phyloP scores from a whole-genome alignment of 129 eudicot species.

The Escallonia herrerae region DNA sequence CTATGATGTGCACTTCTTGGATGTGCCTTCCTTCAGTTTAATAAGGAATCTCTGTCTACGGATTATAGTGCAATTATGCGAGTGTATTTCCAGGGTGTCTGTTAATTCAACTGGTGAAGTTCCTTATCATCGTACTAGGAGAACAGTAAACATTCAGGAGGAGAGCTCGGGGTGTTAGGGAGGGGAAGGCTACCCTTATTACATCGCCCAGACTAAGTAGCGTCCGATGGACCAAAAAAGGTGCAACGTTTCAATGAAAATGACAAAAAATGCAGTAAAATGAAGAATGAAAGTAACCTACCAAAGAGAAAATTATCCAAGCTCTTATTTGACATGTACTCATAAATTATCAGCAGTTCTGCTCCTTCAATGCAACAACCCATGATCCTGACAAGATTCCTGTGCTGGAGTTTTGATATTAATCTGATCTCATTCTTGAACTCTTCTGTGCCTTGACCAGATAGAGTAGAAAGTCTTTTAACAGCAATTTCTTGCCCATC shows the following conservation, averaged over 20 bases:
- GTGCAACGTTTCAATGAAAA: not conserved
- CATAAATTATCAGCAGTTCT: constrained; percentile 34
- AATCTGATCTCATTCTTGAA: constrained; percentile 31
- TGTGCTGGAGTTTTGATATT: constrained; percentile 35
- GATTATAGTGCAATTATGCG: too few species aligned
- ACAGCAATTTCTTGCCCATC: constrained; percentile 32
- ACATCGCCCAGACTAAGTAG: not conserved
- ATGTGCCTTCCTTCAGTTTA: not conserved
- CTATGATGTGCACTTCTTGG: not conserved
- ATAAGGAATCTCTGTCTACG: too few species aligned
- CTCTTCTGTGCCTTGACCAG: constrained; percentile 30
- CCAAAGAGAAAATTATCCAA: constrained; percentile 37
- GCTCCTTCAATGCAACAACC: constrained; percentile 33
- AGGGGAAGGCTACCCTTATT: not conserved
- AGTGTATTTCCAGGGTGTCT: not conserved
- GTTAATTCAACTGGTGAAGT: not conserved
- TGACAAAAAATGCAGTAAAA: not conserved
- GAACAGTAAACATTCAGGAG: not conserved
- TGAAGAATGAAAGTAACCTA: constrained; percentile 10
- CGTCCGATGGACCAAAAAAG: not conserved
- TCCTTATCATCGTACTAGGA: not conserved
- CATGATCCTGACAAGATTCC: constrained; percentile 35
- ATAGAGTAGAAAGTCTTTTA: constrained; percentile 31
- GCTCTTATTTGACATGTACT: constrained; percentile 37
- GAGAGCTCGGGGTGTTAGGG: not conserved